phyloP scores from a whole-genome alignment of 805 yeast genomes.

The Priceomyces haplophilus region DNA sequence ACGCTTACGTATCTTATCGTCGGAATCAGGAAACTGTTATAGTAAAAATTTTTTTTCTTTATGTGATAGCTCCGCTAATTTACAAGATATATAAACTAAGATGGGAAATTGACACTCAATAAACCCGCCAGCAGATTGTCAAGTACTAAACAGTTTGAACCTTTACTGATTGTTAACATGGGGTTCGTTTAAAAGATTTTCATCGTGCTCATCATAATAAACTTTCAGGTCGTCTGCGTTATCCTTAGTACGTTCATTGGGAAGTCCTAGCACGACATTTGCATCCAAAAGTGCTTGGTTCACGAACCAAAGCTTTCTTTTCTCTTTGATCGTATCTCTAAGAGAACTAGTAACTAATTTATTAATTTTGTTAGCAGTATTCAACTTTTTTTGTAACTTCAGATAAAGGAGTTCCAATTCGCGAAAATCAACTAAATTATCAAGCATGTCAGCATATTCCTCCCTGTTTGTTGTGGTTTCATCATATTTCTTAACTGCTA shows the following conservation, averaged over 20 bases:
- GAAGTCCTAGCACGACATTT: slow-evolving; percentile 37
- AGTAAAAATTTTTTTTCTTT: not conserved
- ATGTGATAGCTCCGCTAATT: not conserved
- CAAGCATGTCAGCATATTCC: slow-evolving; percentile 14
- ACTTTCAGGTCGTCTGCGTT: slow-evolving; percentile 5
- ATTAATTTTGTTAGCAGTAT: slow-evolving; percentile 39
- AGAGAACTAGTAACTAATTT: slow-evolving; percentile 32
- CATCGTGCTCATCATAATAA: slow-evolving; percentile 10
- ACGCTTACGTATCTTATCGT: not conserved
- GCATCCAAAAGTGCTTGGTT: slow-evolving; percentile 46
- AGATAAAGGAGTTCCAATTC: slow-evolving; percentile 22
- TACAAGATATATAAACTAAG: not conserved
- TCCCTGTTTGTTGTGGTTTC: slow-evolving; percentile 13
- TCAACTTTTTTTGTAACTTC: slow-evolving; percentile 27
- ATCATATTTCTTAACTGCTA: slow-evolving; percentile 34
- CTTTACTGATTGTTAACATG: not conserved
- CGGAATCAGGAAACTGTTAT: not conserved
- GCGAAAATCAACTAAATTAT: slow-evolving; percentile 13
- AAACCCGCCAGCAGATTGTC: not conserved
- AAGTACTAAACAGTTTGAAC: not conserved
- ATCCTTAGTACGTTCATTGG: slow-evolving; percentile 9
- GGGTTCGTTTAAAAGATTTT: slow-evolving; percentile 9
- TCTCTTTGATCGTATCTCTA: slow-evolving; percentile 20
- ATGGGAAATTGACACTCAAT: not conserved
- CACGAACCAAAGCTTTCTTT: slow-evolving; percentile 37